Evolutionary conservation across 169 alveolate species (phyloP).

Genomic region (Plasmodium fragile): DNA sequence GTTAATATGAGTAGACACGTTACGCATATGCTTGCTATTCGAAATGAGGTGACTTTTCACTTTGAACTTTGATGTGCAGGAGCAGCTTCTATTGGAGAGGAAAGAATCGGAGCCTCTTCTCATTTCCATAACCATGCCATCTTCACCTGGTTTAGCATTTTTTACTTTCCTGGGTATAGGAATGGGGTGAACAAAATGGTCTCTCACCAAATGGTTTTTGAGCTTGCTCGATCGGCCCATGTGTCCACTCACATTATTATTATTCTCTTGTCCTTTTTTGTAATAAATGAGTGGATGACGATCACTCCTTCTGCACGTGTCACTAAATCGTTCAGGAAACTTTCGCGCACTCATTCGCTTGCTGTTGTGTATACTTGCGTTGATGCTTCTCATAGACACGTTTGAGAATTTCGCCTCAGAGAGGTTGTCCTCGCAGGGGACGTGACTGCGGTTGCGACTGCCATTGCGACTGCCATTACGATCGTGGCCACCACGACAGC

Average conservation of each 20-base stretch:
- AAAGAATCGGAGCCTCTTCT: background rate
- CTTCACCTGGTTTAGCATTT: background rate
- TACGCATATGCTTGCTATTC: constrained; percentile 22
- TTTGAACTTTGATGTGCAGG: constrained; percentile 43
- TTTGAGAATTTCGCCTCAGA: background rate
- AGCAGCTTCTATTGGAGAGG: constrained; percentile 38
- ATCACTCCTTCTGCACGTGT: background rate
- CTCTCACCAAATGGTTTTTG: background rate
- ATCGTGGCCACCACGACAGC: background rate
- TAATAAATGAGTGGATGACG: background rate
- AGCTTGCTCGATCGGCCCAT: background rate
- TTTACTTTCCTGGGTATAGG: background rate
- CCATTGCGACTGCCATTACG: background rate
- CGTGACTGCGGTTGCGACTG: background rate
- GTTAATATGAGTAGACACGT: constrained; percentile 52
- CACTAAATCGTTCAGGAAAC: background rate
- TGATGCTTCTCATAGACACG: constrained; percentile 59
- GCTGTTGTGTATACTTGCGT: constrained; percentile 47
- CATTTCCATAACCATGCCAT: background rate
- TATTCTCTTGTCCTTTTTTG: background rate
- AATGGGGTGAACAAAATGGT: background rate
- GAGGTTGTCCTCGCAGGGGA: background rate
- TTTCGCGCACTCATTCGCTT: background rate
- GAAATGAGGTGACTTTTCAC: constrained; percentile 36
- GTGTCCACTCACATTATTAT: background rate